Percentiles rank a stretch among this genome's conserved stretches.
These are phyloP conservation scores for Leucocoprinus gongylophorus DNA, from an alignment of 1,284 basidiomycete genomes.

Conservation along the genomic window DNA sequence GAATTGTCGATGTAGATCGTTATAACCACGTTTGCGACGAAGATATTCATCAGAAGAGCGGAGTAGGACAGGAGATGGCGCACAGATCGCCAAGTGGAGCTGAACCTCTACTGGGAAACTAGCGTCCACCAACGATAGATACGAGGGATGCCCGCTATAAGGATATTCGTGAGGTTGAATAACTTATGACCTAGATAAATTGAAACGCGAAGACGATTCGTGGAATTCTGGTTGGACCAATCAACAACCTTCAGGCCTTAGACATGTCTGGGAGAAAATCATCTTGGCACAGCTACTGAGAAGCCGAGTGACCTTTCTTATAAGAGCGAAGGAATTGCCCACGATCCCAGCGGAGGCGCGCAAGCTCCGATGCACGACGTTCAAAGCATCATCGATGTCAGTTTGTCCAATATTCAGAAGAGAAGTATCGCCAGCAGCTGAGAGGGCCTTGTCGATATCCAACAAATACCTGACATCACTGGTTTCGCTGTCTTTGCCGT, in stretches of 20 bases:
- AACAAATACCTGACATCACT: no score
- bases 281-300: background rate
- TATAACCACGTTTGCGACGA: background rate
- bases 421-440: background rate
- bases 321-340: background rate
- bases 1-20: background rate
- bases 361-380: background rate
- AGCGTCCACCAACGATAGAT: background rate
- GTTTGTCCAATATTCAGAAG: background rate
- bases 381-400: background rate
- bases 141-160: background rate
- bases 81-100: background rate
- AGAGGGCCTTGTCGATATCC: background rate
- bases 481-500: background rate
- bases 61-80: no score
- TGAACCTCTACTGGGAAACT: background rate
- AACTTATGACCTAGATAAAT: no score
- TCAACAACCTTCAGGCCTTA: background rate
- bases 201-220: no score
- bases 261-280: background rate
- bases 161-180: no score
- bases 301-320: background rate
- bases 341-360: background rate
- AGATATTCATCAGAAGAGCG: background rate
- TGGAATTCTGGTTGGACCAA: no score